A percentile compares a stretch with the other conserved stretches of the same genome.
phyloP scores from a whole-genome alignment of 805 yeast genomes.

The Danielia oregonensis region DNA sequence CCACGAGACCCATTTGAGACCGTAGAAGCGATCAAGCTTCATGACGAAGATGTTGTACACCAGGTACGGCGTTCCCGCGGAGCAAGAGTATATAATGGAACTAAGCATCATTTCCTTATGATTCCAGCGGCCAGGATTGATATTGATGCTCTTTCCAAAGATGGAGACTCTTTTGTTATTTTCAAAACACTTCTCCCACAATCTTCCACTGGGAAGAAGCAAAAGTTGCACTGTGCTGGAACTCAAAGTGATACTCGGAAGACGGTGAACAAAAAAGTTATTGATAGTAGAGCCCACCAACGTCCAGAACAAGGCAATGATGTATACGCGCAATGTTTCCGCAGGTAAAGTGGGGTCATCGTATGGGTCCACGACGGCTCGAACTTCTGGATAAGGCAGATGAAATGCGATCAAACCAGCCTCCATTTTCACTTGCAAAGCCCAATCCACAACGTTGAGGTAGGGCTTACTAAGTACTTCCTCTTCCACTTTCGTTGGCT shows the following conservation, averaged over 20 bases:
- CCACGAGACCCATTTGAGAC: conserved; percentile 42
- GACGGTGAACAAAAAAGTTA: conserved; percentile 54
- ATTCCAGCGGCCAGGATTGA: conserved; percentile 43
- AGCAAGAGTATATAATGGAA: conserved; percentile 42
- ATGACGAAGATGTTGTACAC: conserved; percentile 41
- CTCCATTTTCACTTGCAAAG: conserved; percentile 33
- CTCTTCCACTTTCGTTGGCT: conserved; percentile 1
- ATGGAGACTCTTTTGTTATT: conserved; percentile 18
- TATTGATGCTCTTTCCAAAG: conserved; percentile 21
- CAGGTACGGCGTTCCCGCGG: conserved; percentile 40
- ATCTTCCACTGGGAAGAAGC: conserved; percentile 36
- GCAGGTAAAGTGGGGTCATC: conserved; percentile 50
- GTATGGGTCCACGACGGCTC: conserved; percentile 58
- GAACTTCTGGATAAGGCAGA: conserved; percentile 64
- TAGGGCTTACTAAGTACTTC: conserved; percentile 7
- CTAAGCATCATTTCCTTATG: conserved; percentile 44
- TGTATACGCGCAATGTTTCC: conserved; percentile 55
- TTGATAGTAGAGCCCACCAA: conserved; percentile 52
- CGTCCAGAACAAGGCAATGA: conserved; percentile 49
- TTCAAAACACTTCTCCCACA: conserved; percentile 35
- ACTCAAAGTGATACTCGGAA: conserved; percentile 44
- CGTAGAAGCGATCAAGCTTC: conserved; percentile 41
- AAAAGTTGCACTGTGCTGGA: conserved; percentile 39
- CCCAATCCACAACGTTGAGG: conserved; percentile 20
- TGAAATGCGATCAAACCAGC: conserved; percentile 41